A percentile compares a stretch with the other conserved stretches of the same genome.
Conservation (phyloP, 305 asterid species). For the Plantago rigida region DNA sequence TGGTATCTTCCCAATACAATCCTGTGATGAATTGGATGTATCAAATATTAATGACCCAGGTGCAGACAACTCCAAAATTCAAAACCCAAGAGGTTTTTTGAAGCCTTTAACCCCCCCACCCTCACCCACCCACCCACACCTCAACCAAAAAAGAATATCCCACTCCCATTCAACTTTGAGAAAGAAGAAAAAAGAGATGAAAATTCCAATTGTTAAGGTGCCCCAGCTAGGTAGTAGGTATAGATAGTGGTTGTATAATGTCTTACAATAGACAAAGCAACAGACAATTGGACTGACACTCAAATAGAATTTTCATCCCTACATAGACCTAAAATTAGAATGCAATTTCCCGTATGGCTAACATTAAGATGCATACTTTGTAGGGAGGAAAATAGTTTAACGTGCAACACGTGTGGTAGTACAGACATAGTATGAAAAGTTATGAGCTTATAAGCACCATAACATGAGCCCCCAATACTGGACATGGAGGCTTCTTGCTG, state of each 20-base stretch:
- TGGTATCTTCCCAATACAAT: slow-evolving; percentile 83
- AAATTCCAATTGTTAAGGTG: not conserved
- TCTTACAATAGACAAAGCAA: not conserved
- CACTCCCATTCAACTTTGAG: not conserved
- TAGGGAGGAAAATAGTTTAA: not conserved
- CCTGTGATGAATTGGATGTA: slow-evolving; percentile 78
- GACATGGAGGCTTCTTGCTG: slow-evolving; percentile 3
- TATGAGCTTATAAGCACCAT: not conserved
- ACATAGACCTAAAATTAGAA: not conserved
- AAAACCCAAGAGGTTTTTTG: slow-evolving; percentile 30
- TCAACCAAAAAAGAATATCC: slow-evolving; percentile 21
- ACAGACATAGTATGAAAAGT: not conserved
- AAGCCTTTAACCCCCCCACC: slow-evolving; percentile 20
- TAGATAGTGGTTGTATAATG: not conserved
- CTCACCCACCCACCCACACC: slow-evolving; percentile 22
- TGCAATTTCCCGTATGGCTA: not conserved
- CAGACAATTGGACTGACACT: not conserved
- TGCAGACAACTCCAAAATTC: slow-evolving; percentile 26
- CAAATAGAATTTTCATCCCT: not conserved
- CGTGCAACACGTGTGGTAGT: not conserved
- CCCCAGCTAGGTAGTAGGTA: not conserved
- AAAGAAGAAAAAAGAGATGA: not conserved
- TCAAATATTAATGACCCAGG: slow-evolving; percentile 42
- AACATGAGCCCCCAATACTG: slow-evolving; percentile 12
- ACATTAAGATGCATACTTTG: not conserved